Base-by-base conservation (phyloP, 306 rosid species). In the Rosa persica region DNA sequence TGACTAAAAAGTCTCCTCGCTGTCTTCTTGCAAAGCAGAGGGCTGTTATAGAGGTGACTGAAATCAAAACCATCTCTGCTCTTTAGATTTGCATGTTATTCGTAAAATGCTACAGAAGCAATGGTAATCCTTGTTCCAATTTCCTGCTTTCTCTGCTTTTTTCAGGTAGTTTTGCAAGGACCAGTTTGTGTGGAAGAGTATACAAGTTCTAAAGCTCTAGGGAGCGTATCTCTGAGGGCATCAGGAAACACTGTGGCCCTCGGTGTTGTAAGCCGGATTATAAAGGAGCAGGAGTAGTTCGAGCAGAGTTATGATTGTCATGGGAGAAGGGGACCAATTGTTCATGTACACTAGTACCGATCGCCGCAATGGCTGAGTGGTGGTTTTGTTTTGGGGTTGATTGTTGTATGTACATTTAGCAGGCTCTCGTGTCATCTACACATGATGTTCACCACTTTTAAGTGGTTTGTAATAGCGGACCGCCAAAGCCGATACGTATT, bases 1-100 rank as follows among this genome's bases (percentile, higher is more conserved):
- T 85, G 80, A 83, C 89, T 36, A 95, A 91, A 79, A 91, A 88
- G 81, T 85, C 93, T 43, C 99, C 99, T 2, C 96, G 99, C 22
- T 89, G 92, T 82, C 96, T 95, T 71, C 81, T 81, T 17, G 88
- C 98, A 30, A 93, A 91, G 86, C 99, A 95, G 83, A 91, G 88
- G 81, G 99, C 99, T 36, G 88, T 90, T 23, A 30, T 95, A 46
- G 98, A 95, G 99, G 99, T 95, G 77, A 93, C 76, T 75, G 27
- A 46, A 23, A 42, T 57, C 4, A 68, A 75, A 72, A 60, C 6
- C 54, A 61, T 75, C 34, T 67, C 70, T 40, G 48, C 68, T 58
- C 43, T 25, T 48, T 46, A 47, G 62, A 55, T 52, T 40, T 16
- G 23, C 75, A 3, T 27, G 43, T 72, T 47, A 40, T 30, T 57